These are phyloP conservation scores for Passalora sequoiae DNA, from an alignment of 2,329 filamentous ascomycete species.

Conservation along the genomic window DNA sequence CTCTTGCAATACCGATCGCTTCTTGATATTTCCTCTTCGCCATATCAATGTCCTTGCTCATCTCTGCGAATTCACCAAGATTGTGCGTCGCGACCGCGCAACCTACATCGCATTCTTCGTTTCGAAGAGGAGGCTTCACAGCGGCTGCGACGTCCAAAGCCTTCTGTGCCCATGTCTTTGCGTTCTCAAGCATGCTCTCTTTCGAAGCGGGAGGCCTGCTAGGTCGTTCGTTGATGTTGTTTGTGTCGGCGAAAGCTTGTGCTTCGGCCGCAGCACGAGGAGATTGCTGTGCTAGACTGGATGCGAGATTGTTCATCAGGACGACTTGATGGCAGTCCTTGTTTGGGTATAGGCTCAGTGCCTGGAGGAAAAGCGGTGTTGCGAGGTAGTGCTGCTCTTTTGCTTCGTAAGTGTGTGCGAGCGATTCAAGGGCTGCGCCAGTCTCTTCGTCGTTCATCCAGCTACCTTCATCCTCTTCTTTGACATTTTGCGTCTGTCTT, in stretches of 20 bases:
- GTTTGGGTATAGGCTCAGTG: slow-evolving; percentile 62
- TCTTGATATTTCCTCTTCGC: slow-evolving; percentile 66
- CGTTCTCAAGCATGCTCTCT: slow-evolving; percentile 61
- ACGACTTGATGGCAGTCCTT: slow-evolving; percentile 71
- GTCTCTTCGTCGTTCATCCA: slow-evolving; percentile 69
- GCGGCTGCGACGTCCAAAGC: slow-evolving; percentile 62
- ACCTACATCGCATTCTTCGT: slow-evolving; percentile 74
- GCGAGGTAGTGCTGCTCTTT: slow-evolving; percentile 74
- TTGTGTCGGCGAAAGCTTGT: slow-evolving; percentile 29
- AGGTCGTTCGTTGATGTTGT: slow-evolving; percentile 33
- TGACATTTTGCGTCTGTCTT: slow-evolving; percentile 50
- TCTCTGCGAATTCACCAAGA: slow-evolving; percentile 74
- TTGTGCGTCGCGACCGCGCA: slow-evolving; percentile 84
- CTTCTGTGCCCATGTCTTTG: slow-evolving; percentile 72
- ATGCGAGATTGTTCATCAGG: slow-evolving; percentile 80
- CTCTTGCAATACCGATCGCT: slow-evolving; percentile 55
- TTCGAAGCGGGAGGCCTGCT: slow-evolving; percentile 47
- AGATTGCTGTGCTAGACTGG: slow-evolving; percentile 64
- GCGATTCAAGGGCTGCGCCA: slow-evolving; percentile 70
- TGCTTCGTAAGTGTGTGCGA: slow-evolving; percentile 71
- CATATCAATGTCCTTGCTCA: slow-evolving; percentile 60
- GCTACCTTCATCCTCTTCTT: slow-evolving; percentile 59
- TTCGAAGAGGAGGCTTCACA: slow-evolving; percentile 62
- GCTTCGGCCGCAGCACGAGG: slow-evolving; percentile 33
- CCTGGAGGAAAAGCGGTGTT: slow-evolving; percentile 80